Conservation (phyloP, 176 grass and related monocot genomes). For the Calamus simplicifolius region DNA sequence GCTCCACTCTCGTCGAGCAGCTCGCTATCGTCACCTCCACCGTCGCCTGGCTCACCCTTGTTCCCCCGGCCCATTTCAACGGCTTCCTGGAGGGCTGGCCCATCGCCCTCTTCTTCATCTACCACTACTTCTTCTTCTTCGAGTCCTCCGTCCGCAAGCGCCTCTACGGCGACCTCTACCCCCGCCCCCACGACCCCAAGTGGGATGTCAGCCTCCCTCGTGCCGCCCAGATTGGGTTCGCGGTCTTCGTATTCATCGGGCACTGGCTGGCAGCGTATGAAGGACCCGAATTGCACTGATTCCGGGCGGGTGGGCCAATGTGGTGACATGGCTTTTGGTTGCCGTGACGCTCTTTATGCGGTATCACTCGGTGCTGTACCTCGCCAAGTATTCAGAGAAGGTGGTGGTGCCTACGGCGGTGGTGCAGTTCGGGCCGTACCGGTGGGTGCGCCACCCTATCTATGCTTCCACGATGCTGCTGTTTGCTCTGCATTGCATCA, state of each 20-base stretch:
- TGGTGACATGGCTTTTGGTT: conserved; percentile 19
- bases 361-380: conserved; percentile 29
- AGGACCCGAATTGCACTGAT: conserved; percentile 24
- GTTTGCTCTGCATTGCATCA: conserved; percentile 16
- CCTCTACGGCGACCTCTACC: conserved; percentile 26
- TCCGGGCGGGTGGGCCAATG: conserved; percentile 24
- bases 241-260: conserved; percentile 18
- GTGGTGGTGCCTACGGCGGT: conserved; percentile 18
- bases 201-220: conserved; percentile 12
- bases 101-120: conserved; percentile 14
- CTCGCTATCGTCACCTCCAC: conserved; percentile 16
- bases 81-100: conserved; percentile 27
- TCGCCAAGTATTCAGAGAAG: conserved; percentile 32
- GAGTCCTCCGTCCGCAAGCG: conserved; percentile 21
- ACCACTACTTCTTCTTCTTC: conserved; percentile 32
- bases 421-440: conserved; percentile 30
- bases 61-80: conserved; percentile 26
- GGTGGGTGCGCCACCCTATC: conserved; percentile 24
- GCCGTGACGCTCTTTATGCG: conserved; percentile 21
- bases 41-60: conserved; percentile 26
- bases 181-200: conserved; percentile 23
- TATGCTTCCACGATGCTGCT: conserved; percentile 23
- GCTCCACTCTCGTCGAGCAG: conserved; percentile 13
- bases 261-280: conserved; percentile 31
- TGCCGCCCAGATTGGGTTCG: conserved; percentile 13